A percentile compares a stretch with the other conserved stretches of the same genome.
Conservation (phyloP, 73 alveolate species). For the Paramecium caudatum region DNA sequence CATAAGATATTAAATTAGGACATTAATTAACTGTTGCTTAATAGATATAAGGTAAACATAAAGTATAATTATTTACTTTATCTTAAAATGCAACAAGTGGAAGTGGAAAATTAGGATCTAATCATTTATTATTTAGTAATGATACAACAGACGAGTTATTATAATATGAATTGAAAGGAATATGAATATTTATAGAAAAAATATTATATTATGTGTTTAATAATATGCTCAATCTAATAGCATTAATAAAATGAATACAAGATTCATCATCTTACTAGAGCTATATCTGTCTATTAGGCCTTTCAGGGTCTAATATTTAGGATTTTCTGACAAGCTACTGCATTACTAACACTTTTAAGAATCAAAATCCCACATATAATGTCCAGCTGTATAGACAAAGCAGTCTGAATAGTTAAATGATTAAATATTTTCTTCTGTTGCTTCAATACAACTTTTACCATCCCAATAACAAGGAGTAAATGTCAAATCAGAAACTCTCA, state of each 20-base stretch:
- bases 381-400: too few relatives aligned
- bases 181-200: conserved; percentile 25
- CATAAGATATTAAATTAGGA: conserved; percentile 20
- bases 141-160: conserved; percentile 48
- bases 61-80: conserved; percentile 23
- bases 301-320: too few relatives aligned
- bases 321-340: too few relatives aligned
- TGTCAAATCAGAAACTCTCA: neutral
- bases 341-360: too few relatives aligned
- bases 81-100: conserved; percentile 39
- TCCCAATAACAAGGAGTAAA: neutral
- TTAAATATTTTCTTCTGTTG: too few relatives aligned
- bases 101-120: conserved; percentile 36
- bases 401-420: too few relatives aligned
- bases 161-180: conserved; percentile 39
- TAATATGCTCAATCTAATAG: too few relatives aligned
- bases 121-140: conserved; percentile 8
- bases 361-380: too few relatives aligned
- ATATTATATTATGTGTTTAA: too few relatives aligned
- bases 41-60: conserved; percentile 48
- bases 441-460: neutral
- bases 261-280: too few relatives aligned
- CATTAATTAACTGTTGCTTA: conserved; percentile 4
- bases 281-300: too few relatives aligned
- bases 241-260: too few relatives aligned